Evolutionary conservation across 306 rosid genomes (phyloP), one percentile per base, ranked within the genome.

Genomic region (Rosa multiflora): DNA sequence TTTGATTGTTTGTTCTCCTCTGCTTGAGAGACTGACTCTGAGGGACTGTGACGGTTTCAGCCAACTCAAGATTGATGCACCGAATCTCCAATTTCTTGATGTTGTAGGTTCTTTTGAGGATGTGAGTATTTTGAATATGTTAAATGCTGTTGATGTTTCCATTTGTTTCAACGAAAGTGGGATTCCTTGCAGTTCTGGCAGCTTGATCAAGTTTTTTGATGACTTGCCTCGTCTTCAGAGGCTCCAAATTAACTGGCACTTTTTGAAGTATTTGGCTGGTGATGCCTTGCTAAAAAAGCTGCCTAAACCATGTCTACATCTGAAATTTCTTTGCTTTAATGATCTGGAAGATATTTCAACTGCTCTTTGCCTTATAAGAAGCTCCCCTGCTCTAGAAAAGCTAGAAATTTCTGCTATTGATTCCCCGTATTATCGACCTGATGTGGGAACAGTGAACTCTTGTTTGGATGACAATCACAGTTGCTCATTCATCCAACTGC

Each of bases 1-100:
- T 26, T 62, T 89, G 75, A 80, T 89, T 77, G 72, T 85, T 26
- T 85, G 72, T 71, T 87, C 88, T 77, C 89, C 89, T 53, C 48
- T 77, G 74, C 89, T 89, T 40, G 89, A 89, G 76, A 76, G 85
- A 32, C 75, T 87, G 66, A 85, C 86, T 29, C 43, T 89, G 20
- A 15, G 20, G 20, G 6, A 52, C 18, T 52, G 58, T 14, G n/a
- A 6, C 0, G 23, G 23, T 6, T 5, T 17, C 61, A 55, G 21
- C 61, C 61, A 6, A 18, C 26, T 56, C 11, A 56, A n/a, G 26
- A 20, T 56, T n/a, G 26, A 56, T n/a, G 62, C 62, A 56, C 29
- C 29, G 6, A 56, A n/a, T 2, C 26, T 56, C 11, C 62, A n/a
- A 8, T 56, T 56, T 9, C 62, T 56, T n/a, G 10, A n/a, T 2